Percentiles rank a stretch among this genome's conserved stretches.
Evolutionary conservation across 352 stramenopile species (phyloP).

Genomic region (Globisporangium emineosum): DNA sequence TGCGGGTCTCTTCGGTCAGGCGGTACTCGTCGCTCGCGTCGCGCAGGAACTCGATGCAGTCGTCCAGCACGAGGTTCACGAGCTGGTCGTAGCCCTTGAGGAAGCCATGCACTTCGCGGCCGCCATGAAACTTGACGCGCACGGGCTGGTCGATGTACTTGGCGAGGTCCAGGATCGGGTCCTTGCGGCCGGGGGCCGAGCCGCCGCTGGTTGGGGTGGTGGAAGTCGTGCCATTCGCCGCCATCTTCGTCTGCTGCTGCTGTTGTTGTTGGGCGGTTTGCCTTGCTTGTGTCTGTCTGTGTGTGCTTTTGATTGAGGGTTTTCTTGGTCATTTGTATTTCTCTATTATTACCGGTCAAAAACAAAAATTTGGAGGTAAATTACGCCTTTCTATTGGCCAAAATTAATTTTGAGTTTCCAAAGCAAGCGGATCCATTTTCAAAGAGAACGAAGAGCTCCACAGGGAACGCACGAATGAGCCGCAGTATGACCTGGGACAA

Average conservation of each 20-base stretch:
- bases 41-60: constrained; percentile 94
- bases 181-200: constrained; percentile 32
- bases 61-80: constrained; percentile 96
- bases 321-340: constrained; percentile 1
- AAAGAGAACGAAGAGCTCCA: constrained; percentile 11
- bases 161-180: constrained; percentile 93
- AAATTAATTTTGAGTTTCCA: neutral
- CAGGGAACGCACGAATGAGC: constrained; percentile 18
- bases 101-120: constrained; percentile 89
- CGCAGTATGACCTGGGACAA: constrained; percentile 55
- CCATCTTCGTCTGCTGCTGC: constrained; percentile 32
- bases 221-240: constrained; percentile 41
- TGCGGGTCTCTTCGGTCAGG: constrained; percentile 89
- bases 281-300: neutral
- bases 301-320: neutral
- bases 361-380: too few species aligned
- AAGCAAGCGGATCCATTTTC: constrained; percentile 18
- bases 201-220: constrained; percentile 12
- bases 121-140: constrained; percentile 94
- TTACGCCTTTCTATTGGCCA: neutral
- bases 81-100: constrained; percentile 96
- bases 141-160: constrained; percentile 95
- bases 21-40: constrained; percentile 88
- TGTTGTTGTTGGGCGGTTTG: neutral
- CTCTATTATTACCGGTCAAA: neutral